Base-by-base conservation (phyloP, 2,329 filamentous ascomycete genomes). In the Sporothrix inflata region DNA sequence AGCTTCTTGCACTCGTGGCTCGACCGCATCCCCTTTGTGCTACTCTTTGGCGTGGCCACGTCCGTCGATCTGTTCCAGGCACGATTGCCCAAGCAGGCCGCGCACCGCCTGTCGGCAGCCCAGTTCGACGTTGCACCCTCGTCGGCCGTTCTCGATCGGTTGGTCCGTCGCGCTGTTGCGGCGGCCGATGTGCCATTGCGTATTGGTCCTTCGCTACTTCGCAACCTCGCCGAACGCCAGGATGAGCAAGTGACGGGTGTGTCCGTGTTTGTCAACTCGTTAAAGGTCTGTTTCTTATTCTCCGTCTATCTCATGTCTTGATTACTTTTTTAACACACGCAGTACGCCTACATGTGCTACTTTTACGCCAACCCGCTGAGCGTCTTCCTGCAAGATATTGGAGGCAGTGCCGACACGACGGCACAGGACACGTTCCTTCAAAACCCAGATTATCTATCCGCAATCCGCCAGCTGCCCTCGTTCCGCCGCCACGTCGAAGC, bases 331-430 rank as follows among this genome's bases (percentile, higher is more conserved):
- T 78, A 73, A 83, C 73, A 69, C 71, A 7, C 3, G 4, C 57
- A 93, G 87, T 96, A 95, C 81, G 89, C 91, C 0, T 94, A 94
- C 78, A 94, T 97, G 92, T 93, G 91, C 72, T 92, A 94, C 79
- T 95, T 93, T 78, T 95, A 93, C 76, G 91, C 91, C 51, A 95
- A 94, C 76, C 88, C 91, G 0, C 83, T 94, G 3, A 93, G 90
- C 74, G 79, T 93, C 4, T 85, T 95, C 45, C 80, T 90, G 11
- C 81, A 82, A 2, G 74, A 74, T 4, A 30, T 76, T 73, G 49
- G 63, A 8, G 70, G 72, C n/a, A 65, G n/a, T 1, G 75, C 77
- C 27, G 77, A 78, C n/a, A 77, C 19, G 74, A 78, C 16, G 71
- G 3, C 19, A 4, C n/a, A 83, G 3, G 12, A 71, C 1, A 7